Conservation (phyloP, 176 grass and related monocot genomes). For the Hordeum marinum region DNA sequence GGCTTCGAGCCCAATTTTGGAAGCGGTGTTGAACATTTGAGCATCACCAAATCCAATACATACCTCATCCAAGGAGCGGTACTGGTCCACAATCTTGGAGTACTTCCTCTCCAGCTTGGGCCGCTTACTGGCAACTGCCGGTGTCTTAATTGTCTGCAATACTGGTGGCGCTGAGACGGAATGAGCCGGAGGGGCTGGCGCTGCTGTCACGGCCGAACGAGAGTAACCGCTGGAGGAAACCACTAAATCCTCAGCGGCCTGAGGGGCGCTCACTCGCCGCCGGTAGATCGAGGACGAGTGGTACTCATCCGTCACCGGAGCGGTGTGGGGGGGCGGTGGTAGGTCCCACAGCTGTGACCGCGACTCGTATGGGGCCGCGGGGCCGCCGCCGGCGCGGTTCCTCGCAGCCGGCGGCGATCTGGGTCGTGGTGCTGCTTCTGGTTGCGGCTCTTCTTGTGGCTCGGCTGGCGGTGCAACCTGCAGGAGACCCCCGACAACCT, state of each 20-base stretch:
- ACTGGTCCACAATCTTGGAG: conserved; percentile 76
- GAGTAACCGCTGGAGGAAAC: conserved; percentile 34
- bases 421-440: neutral
- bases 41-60: neutral
- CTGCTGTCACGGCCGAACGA: neutral
- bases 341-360: conserved; percentile 17
- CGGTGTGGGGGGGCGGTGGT: neutral
- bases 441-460: conserved; percentile 21
- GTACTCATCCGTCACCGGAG: conserved; percentile 24
- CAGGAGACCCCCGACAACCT: conserved; percentile 41
- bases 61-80: conserved; percentile 77
- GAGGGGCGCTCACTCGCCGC: conserved; percentile 33
- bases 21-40: conserved; percentile 9
- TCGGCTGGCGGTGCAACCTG: neutral
- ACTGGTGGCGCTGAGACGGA: conserved; percentile 2
- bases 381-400: neutral
- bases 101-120: conserved; percentile 70
- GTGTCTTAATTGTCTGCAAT: conserved; percentile 7
- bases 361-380: conserved; percentile 11
- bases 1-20: no score
- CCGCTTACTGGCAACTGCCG: conserved; percentile 29
- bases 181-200: neutral
- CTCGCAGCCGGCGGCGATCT: conserved; percentile 35
- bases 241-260: conserved; percentile 15
- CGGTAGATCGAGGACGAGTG: conserved; percentile 32